These are phyloP conservation scores for Microstegium vimineum DNA, from an alignment of 176 grass and related monocot genomes.

Conservation along the genomic window DNA sequence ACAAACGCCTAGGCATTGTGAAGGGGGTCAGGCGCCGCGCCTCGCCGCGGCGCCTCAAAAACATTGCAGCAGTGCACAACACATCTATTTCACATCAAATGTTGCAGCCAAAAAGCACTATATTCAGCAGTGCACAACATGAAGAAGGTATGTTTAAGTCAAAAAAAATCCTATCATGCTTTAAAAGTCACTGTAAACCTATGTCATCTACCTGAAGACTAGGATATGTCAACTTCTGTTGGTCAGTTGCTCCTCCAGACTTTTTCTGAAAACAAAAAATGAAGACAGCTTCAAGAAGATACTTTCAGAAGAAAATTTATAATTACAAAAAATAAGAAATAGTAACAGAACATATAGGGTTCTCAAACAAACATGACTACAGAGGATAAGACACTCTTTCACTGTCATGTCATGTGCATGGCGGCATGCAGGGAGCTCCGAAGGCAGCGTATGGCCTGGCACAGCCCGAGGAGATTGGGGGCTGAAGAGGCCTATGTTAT, in stretches of 20 bases:
- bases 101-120: not conserved
- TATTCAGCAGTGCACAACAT: slow-evolving; percentile 13
- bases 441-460: too few species aligned
- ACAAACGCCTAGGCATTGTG: too few species aligned
- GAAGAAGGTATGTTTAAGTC: not conserved
- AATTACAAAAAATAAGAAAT: not conserved
- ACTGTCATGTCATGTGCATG: too few species aligned
- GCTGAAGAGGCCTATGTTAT: too few species aligned
- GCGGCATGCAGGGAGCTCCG: too few species aligned
- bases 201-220: slow-evolving; percentile 66
- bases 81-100: not conserved
- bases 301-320: not conserved
- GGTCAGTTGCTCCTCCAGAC: slow-evolving; percentile 43
- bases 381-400: not conserved
- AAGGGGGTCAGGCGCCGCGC: too few species aligned
- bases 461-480: too few species aligned
- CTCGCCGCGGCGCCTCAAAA: too few species aligned
- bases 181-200: not conserved
- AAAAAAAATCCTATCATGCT: not conserved
- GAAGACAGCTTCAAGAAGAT: not conserved
- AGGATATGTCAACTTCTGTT: slow-evolving; percentile 49
- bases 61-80: too few species aligned
- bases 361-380: not conserved
- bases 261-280: slow-evolving; percentile 57
- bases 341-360: not conserved